Evolutionary conservation across 106 monocot species (phyloP).

Genomic region (Dioscorea dumetorum): DNA sequence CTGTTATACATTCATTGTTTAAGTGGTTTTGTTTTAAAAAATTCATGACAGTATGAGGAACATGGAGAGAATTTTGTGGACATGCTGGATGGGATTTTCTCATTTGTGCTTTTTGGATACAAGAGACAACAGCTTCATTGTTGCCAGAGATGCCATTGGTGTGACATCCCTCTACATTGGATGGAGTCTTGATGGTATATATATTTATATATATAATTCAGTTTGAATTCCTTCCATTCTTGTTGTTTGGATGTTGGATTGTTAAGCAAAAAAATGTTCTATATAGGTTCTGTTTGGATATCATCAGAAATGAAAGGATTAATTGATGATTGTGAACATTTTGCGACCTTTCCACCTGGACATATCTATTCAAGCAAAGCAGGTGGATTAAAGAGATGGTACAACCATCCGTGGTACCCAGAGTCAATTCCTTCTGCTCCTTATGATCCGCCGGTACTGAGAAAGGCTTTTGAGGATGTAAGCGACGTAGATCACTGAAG

Average conservation of each 20-base stretch:
- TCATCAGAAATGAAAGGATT: slow-evolving; percentile 54
- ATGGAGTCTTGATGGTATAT: slow-evolving; percentile 55
- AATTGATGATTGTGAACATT: slow-evolving; percentile 53
- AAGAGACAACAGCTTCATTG: slow-evolving; percentile 44
- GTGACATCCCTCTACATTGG: slow-evolving; percentile 59
- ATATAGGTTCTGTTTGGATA: slow-evolving; percentile 39
- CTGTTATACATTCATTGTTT: no score
- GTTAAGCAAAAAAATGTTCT: background rate
- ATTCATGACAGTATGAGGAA: slow-evolving; percentile 33
- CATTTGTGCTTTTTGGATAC: slow-evolving; percentile 57
- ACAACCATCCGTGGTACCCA: slow-evolving; percentile 34
- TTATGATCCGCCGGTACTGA: slow-evolving; percentile 42
- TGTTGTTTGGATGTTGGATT: background rate
- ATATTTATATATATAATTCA: no score
- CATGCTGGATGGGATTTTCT: slow-evolving; percentile 53
- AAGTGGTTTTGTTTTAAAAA: no score
- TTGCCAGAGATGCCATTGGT: slow-evolving; percentile 53
- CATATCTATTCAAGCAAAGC: slow-evolving; percentile 46
- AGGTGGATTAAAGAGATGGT: slow-evolving; percentile 35
- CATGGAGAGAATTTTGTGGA: slow-evolving; percentile 41
- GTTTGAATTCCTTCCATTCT: no score
- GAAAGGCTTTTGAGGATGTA: slow-evolving; percentile 66
- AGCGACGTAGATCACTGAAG: background rate
- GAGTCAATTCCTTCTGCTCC: slow-evolving; percentile 31
- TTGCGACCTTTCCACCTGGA: slow-evolving; percentile 44